Evolutionary conservation across 305 asterid genomes (phyloP).

Genomic region (Solanum hybrid): DNA sequence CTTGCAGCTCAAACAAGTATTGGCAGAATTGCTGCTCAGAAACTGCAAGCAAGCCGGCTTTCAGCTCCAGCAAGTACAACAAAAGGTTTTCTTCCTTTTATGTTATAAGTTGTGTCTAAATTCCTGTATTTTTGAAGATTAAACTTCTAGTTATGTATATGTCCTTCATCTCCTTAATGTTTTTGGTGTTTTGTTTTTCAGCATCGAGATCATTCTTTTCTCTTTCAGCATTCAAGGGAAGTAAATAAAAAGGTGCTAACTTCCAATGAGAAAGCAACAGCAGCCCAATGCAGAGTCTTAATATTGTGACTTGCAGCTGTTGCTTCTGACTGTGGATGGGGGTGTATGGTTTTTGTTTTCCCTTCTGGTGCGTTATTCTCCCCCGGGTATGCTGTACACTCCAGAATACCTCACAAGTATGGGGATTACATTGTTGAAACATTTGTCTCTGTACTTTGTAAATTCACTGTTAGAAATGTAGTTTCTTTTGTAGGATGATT

Average conservation of each 20-base stretch:
- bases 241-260: conserved; percentile 40
- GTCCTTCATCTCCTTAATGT: conserved; percentile 12
- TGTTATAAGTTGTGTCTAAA: not conserved
- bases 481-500: conserved; percentile 6
- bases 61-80: conserved; percentile 51
- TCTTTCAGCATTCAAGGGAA: conserved; percentile 96
- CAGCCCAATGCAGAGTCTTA: not conserved
- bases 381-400: not conserved
- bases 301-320: conserved; percentile 1
- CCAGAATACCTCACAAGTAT: not conserved
- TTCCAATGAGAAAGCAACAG: conserved; percentile 9
- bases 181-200: conserved; percentile 37
- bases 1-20: conserved; percentile 58
- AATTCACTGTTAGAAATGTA: not conserved
- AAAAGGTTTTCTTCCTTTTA: conserved; percentile 39
- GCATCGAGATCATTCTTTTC: conserved; percentile 96
- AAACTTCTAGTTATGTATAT: not conserved
- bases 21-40: conserved; percentile 40
- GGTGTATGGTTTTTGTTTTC: not conserved
- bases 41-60: conserved; percentile 52
- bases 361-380: not conserved
- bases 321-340: not conserved
- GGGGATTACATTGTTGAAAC: conserved; percentile 1
- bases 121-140: not conserved
- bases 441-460: conserved; percentile 3